Evolutionary conservation across 345 rosid genomes (phyloP).

Genomic region (Salix dunnii): DNA sequence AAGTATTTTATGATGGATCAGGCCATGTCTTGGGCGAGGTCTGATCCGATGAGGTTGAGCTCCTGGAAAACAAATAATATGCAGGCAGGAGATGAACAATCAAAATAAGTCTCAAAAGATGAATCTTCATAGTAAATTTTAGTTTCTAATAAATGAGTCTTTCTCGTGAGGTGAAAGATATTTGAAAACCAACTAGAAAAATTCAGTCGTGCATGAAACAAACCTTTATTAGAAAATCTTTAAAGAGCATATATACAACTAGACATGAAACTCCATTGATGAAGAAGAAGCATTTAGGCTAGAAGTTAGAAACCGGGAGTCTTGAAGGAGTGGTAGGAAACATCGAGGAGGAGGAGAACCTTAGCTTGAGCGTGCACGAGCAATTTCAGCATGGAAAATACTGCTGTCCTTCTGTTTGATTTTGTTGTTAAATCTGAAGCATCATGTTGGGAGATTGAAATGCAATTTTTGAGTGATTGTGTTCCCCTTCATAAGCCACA

Average conservation of each 20-base stretch:
- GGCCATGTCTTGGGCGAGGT: too few relatives aligned
- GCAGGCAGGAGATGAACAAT: not conserved
- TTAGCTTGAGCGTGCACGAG: not conserved
- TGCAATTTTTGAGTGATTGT: slow-evolving; percentile 21
- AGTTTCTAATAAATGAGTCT: not conserved
- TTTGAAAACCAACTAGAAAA: not conserved
- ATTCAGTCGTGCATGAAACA: not conserved
- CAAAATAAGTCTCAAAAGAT: not conserved
- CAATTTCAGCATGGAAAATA: not conserved
- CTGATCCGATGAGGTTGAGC: too few relatives aligned
- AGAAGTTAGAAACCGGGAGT: not conserved
- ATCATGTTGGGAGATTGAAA: not conserved
- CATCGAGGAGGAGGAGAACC: not conserved
- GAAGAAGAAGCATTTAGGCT: not conserved
- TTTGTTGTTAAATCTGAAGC: not conserved
- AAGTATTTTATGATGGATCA: too few relatives aligned
- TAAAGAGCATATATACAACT: not conserved
- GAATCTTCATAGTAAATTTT: not conserved
- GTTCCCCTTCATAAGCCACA: slow-evolving; percentile 42
- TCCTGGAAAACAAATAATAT: too few relatives aligned
- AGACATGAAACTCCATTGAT: not conserved
- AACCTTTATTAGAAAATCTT: not conserved
- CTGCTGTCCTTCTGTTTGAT: not conserved
- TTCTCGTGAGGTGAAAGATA: not conserved
- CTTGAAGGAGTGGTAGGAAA: not conserved